A percentile compares a stretch with the other conserved stretches of the same genome.
These are phyloP conservation scores for Moringa oleifera DNA, from an alignment of 345 rosid species.

Conservation along the genomic window DNA sequence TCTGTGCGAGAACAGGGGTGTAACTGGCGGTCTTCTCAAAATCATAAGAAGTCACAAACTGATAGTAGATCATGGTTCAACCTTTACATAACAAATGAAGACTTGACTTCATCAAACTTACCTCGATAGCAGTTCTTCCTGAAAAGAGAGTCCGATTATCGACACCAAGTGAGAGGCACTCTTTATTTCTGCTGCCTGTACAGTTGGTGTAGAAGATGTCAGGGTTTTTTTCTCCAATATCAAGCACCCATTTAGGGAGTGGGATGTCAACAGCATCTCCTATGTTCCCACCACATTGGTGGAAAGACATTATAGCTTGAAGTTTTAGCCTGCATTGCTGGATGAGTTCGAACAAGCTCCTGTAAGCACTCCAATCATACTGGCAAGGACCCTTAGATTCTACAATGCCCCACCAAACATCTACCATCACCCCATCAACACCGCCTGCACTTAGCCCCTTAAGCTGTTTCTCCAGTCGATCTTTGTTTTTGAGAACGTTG, in stretches of 20 bases:
- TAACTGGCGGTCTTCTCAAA: too few relatives aligned
- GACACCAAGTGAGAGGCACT: too few relatives aligned
- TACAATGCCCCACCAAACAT: slow-evolving; percentile 84
- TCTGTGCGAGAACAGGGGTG: too few relatives aligned
- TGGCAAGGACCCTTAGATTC: slow-evolving; percentile 56
- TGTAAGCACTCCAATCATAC: slow-evolving; percentile 75
- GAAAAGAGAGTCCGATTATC: slow-evolving; percentile 47
- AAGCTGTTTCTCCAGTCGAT: slow-evolving; percentile 44
- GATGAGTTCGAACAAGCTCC: slow-evolving; percentile 51
- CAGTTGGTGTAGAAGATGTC: slow-evolving; percentile 66
- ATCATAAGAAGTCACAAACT: background rate
- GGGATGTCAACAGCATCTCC: slow-evolving; percentile 77
- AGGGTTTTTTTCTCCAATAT: slow-evolving; percentile 52
- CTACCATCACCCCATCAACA: slow-evolving; percentile 77
- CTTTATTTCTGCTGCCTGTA: slow-evolving; percentile 54
- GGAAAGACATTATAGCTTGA: slow-evolving; percentile 85
- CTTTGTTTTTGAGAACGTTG: slow-evolving; percentile 41
- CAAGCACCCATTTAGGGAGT: slow-evolving; percentile 65
- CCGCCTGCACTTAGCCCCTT: slow-evolving; percentile 59
- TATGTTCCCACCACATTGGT: slow-evolving; percentile 83
- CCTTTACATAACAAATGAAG: too few relatives aligned
- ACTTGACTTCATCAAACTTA: slow-evolving; percentile 6
- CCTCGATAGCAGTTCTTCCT: slow-evolving; percentile 72
- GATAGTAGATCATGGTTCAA: too few relatives aligned
- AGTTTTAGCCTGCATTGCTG: slow-evolving; percentile 45